These are phyloP conservation scores for Lactuca sativa DNA, from an alignment of 129 eudicot genomes.

Conservation along the genomic window DNA sequence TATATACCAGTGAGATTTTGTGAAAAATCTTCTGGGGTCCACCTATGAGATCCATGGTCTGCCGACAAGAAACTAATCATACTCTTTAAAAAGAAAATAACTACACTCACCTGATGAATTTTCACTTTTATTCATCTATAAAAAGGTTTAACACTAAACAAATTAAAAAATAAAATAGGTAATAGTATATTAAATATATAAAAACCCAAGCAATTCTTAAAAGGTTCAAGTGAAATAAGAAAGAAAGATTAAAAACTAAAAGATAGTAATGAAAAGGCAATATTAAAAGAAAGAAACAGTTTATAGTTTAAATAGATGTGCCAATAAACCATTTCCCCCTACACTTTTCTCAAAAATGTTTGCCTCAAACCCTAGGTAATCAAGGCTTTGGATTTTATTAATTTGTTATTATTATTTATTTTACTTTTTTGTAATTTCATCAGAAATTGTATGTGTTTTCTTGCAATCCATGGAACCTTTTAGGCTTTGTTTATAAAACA, in stretches of 20 bases:
- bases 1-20: constrained; percentile 24
- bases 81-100: constrained; percentile 4
- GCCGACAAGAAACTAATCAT: constrained; percentile 10
- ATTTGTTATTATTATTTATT: too few species aligned
- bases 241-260: constrained; percentile 16
- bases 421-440: constrained; percentile 11
- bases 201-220: neutral
- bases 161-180: neutral
- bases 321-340: neutral
- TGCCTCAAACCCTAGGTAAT: neutral
- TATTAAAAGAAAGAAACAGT: neutral
- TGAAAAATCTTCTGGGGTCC: constrained; percentile 8
- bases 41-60: constrained; percentile 27
- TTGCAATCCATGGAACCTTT: constrained; percentile 3
- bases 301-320: neutral
- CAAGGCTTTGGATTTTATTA: neutral
- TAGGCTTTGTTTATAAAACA: neutral
- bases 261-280: constrained; percentile 8
- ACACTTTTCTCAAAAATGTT: neutral
- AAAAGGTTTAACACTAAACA: neutral
- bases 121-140: constrained; percentile 8
- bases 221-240: constrained; percentile 11
- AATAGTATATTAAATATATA: too few species aligned
- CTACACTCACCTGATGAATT: neutral
- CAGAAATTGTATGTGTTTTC: constrained; percentile 10